Evolutionary conservation across 2,329 filamentous ascomycete genomes (phyloP).

Genomic region (Emydomyces testavorans): DNA sequence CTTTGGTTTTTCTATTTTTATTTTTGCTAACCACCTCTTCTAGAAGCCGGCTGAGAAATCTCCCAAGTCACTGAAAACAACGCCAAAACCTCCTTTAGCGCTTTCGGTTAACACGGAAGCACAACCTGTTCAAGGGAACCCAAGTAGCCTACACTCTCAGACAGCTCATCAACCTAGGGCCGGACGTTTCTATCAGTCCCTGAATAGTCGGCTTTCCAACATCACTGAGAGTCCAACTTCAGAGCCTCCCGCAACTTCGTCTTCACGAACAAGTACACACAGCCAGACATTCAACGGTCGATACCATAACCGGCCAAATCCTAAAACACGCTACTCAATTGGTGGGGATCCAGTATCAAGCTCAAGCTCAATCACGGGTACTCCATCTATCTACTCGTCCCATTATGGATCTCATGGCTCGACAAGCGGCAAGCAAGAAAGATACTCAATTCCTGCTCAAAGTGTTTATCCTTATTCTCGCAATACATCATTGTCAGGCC

Average conservation of each 20-base stretch:
- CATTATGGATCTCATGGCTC: neutral
- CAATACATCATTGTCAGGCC: neutral
- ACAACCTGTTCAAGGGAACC: neutral
- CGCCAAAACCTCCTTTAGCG: neutral
- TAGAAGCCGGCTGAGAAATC: neutral
- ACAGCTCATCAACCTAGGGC: neutral
- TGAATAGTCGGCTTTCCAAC: constrained; percentile 1
- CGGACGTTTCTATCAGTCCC: neutral
- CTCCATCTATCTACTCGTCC: neutral
- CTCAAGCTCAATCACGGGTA: neutral
- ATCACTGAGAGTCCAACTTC: neutral
- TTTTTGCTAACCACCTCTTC: neutral
- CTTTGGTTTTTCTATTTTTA: neutral
- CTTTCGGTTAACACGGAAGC: neutral
- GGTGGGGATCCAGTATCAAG: neutral
- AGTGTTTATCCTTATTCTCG: neutral
- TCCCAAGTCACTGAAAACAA: neutral
- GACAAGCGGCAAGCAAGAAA: neutral
- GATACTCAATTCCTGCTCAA: neutral
- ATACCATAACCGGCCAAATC: neutral
- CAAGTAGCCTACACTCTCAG: neutral
- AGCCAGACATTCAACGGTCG: neutral
- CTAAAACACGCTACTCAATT: neutral
- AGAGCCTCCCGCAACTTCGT: neutral
- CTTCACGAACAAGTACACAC: neutral